phyloP scores from a whole-genome alignment of 768 basidiomycete species.

The Tulasnella sp. region DNA sequence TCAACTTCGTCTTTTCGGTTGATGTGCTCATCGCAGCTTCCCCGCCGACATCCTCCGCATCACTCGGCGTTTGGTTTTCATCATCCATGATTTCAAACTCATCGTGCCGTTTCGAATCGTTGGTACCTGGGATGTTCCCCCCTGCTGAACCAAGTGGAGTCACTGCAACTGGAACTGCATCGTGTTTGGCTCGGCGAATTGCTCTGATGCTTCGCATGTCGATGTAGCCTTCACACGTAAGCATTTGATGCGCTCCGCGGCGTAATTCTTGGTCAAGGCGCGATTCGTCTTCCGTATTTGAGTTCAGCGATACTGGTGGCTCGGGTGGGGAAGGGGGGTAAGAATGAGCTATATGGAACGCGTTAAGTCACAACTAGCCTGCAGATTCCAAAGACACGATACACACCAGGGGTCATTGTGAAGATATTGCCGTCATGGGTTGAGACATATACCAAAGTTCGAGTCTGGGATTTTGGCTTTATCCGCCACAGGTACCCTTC shows the following conservation, averaged over 20 bases:
- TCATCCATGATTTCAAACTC: constrained; percentile 29
- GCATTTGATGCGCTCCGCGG: constrained; percentile 57
- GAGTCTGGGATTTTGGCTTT: constrained; percentile 48
- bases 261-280: constrained; percentile 41
- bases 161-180: constrained; percentile 29
- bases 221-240: constrained; percentile 55
- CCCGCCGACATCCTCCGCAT: constrained; percentile 61
- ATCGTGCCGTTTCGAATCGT: neutral
- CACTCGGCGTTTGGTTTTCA: constrained; percentile 39
- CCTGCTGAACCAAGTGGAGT: constrained; percentile 10
- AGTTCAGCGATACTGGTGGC: constrained; percentile 24
- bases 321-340: constrained; percentile 68
- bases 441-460: constrained; percentile 49
- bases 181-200: constrained; percentile 57
- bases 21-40: constrained; percentile 38
- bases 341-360: constrained; percentile 34
- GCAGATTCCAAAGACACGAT: neutral
- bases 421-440: constrained; percentile 71
- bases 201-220: constrained; percentile 63
- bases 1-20: constrained; percentile 40
- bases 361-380: neutral
- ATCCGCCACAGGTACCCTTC: constrained; percentile 83
- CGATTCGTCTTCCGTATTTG: constrained; percentile 12
- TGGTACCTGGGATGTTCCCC: constrained; percentile 7
- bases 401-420: constrained; percentile 36